Conservation (phyloP, 306 rosid genomes). For the Medicago ruthenica region DNA sequence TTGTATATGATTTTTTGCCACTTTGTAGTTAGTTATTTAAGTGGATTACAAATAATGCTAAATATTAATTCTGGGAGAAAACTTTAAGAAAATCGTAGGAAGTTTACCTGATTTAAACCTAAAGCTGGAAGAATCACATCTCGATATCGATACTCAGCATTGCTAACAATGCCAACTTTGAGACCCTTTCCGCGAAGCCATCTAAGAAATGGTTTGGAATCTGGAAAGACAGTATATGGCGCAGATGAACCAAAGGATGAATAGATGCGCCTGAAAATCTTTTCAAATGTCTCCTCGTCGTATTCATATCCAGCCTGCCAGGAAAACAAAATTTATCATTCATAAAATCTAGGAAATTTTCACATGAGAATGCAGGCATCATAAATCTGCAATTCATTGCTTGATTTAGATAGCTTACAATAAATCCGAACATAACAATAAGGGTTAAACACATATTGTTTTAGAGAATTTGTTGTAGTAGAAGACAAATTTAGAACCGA, state of each 20-base stretch:
- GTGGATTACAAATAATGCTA: not conserved
- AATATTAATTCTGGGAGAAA: slow-evolving; percentile 6
- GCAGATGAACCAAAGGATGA: slow-evolving; percentile 94
- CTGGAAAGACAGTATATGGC: slow-evolving; percentile 80
- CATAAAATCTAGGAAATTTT: slow-evolving; percentile 26
- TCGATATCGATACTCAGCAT: slow-evolving; percentile 83
- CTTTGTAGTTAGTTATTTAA: slow-evolving; percentile 15
- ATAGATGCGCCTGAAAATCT: slow-evolving; percentile 88
- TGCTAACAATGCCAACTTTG: slow-evolving; percentile 85
- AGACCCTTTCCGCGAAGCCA: slow-evolving; percentile 84
- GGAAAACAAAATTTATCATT: slow-evolving; percentile 44
- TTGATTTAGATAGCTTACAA: slow-evolving; percentile 20
- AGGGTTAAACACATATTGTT: not conserved
- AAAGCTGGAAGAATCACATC: slow-evolving; percentile 94
- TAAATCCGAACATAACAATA: not conserved
- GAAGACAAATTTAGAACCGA: not conserved
- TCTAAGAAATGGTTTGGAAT: slow-evolving; percentile 88
- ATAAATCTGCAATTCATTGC: slow-evolving; percentile 26
- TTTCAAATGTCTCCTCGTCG: slow-evolving; percentile 97
- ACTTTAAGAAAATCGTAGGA: slow-evolving; percentile 6
- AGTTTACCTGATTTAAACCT: slow-evolving; percentile 68
- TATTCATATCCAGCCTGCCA: slow-evolving; percentile 92
- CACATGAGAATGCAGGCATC: slow-evolving; percentile 28
- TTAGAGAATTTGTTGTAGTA: not conserved
- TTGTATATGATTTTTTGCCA: slow-evolving; percentile 16